Evolutionary conservation across 208 protist species (phyloP).

Genomic region (Acanthamoeba lenticulata): DNA sequence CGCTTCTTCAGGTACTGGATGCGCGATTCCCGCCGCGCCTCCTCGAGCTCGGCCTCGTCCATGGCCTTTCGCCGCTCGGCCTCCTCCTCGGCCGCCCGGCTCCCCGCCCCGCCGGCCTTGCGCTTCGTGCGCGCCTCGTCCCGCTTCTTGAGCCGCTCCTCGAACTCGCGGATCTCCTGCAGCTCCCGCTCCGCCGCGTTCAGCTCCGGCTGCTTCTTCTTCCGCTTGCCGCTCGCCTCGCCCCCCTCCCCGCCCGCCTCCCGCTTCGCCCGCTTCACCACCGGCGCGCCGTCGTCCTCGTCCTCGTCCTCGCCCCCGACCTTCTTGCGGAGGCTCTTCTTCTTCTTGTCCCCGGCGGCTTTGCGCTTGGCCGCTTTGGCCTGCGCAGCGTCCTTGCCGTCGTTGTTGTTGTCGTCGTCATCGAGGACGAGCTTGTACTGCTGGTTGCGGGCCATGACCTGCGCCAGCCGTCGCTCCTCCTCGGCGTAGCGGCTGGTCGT

Average conservation of each 20-base stretch:
- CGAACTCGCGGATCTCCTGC: conserved; percentile 73
- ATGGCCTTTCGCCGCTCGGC: neutral
- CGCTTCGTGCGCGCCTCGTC: conserved; percentile 73
- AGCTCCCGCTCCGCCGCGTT: conserved; percentile 68
- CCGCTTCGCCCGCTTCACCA: neutral
- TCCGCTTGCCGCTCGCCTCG: neutral
- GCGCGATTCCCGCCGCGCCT: conserved; percentile 16
- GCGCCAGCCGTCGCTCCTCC: neutral
- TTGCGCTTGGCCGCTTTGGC: neutral
- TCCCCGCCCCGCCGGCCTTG: neutral
- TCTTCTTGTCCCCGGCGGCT: neutral
- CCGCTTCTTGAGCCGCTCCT: conserved; percentile 72
- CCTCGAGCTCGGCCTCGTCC: neutral
- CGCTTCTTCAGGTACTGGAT: conserved; percentile 66
- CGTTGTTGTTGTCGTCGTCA: neutral
- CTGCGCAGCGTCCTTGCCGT: neutral
- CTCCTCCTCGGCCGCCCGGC: neutral
- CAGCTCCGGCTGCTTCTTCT: neutral
- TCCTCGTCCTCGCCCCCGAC: conserved; percentile 16
- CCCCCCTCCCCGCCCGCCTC: neutral
- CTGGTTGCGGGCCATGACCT: neutral
- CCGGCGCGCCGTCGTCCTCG: conserved; percentile 35
- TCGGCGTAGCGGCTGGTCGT: conserved; percentile 13
- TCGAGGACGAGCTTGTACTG: conserved; percentile 48
- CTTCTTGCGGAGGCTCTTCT: neutral